Evolutionary conservation across 2,329 filamentous ascomycete species (phyloP).

Genomic region (Botryotinia calthae): DNA sequence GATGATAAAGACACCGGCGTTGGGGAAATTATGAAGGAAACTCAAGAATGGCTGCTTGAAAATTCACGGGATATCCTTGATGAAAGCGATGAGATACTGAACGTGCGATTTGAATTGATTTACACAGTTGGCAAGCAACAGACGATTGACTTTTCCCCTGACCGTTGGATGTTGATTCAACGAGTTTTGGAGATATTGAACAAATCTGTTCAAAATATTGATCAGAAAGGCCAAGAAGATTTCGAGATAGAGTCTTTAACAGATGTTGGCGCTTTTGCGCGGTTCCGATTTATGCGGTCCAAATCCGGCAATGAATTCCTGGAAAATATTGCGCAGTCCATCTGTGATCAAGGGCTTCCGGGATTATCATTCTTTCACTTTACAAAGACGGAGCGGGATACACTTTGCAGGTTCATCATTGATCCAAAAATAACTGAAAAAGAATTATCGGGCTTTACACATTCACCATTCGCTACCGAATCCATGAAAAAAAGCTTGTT

Average conservation of each 20-base stretch:
- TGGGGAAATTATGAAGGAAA: too few relatives aligned
- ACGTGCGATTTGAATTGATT: slow-evolving; percentile 58
- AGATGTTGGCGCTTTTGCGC: slow-evolving; percentile 44
- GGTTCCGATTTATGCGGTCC: slow-evolving; percentile 50
- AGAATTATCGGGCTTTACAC: too few relatives aligned
- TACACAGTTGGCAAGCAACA: slow-evolving; percentile 58
- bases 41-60: slow-evolving; percentile 48
- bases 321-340: slow-evolving; percentile 38
- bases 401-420: slow-evolving; percentile 1
- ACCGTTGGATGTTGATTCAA: slow-evolving; percentile 57
- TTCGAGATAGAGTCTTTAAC: slow-evolving; percentile 44
- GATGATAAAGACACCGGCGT: slow-evolving; percentile 34
- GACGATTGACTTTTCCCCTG: slow-evolving; percentile 50
- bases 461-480: slow-evolving; percentile 29
- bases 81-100: slow-evolving; percentile 64
- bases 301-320: slow-evolving; percentile 37
- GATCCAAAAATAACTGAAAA: background rate
- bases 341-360: slow-evolving; percentile 46
- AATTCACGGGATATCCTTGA: slow-evolving; percentile 57
- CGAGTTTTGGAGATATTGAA: slow-evolving; percentile 48
- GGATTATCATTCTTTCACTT: slow-evolving; percentile 42
- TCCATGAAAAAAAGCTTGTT: slow-evolving; percentile 42
- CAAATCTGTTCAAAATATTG: too few relatives aligned
- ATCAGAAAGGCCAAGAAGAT: slow-evolving; percentile 38
- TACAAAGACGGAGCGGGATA: too few relatives aligned